Conservation (phyloP, 345 rosid genomes). For the Citrus unshiu region DNA sequence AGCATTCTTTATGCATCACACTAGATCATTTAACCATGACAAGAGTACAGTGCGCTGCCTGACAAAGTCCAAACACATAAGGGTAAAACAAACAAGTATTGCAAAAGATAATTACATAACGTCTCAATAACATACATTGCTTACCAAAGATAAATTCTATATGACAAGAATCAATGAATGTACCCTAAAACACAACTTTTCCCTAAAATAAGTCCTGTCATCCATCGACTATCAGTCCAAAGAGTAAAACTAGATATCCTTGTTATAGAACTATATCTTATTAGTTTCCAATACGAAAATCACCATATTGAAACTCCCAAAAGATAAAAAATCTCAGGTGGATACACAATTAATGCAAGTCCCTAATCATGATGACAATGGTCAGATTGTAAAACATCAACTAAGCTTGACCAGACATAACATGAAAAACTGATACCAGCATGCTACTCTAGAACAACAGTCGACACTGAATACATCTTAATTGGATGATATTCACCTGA, state of each 20-base stretch:
- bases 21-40: background rate
- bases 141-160: background rate
- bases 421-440: background rate
- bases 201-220: background rate
- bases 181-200: background rate
- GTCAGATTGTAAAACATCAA: background rate
- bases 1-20: background rate
- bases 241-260: background rate
- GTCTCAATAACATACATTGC: background rate
- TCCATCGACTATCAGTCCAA: background rate
- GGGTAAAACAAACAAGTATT: background rate
- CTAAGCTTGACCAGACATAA: background rate
- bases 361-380: background rate
- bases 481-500: slow-evolving; percentile 41
- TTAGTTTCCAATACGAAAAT: background rate
- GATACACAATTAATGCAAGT: background rate
- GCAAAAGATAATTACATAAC: background rate
- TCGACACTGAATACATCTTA: background rate
- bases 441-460: background rate
- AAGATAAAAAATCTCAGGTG: background rate
- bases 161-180: background rate
- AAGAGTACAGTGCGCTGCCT: background rate
- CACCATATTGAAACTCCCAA: background rate
- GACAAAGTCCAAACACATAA: background rate
- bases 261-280: background rate